These are phyloP conservation scores for Erythrobasidium hasegawianum DNA, from an alignment of 1,284 basidiomycete genomes.

Conservation along the genomic window DNA sequence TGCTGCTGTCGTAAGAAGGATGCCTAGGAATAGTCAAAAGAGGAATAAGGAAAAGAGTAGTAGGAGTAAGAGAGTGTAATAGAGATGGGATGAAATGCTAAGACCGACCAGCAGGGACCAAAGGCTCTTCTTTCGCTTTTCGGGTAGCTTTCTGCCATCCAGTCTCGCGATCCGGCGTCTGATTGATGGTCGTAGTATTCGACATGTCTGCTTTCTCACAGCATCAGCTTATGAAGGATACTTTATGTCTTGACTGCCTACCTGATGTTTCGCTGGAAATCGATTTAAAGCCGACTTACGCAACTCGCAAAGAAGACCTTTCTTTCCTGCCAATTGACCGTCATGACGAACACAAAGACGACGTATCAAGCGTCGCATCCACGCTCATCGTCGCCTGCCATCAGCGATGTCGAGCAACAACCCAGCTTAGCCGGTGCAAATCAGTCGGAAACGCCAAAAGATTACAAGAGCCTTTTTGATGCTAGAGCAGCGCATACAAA, in stretches of 20 bases:
- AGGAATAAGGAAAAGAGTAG: background rate
- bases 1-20: constrained; percentile 42
- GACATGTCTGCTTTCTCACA: constrained; percentile 6
- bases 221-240: too few relatives aligned
- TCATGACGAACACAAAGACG: constrained; percentile 8
- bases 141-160: constrained; percentile 37
- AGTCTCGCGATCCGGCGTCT: constrained; percentile 12
- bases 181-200: constrained; percentile 21
- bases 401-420: background rate
- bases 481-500: constrained; percentile 31
- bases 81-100: background rate
- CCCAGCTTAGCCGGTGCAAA: background rate
- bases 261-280: too few relatives aligned
- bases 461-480: constrained; percentile 29
- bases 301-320: too few relatives aligned
- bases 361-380: constrained; percentile 25
- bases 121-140: constrained; percentile 46
- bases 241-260: too few relatives aligned
- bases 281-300: too few relatives aligned
- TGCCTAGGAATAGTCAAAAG: constrained; percentile 34
- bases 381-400: constrained; percentile 5
- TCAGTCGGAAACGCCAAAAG: constrained; percentile 10
- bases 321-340: background rate
- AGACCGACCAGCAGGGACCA: constrained; percentile 43
- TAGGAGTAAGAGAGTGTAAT: background rate